Evolutionary conservation across 495 filamentous ascomycete genomes (phyloP).

Genomic region (Annulohypoxylon nitens): DNA sequence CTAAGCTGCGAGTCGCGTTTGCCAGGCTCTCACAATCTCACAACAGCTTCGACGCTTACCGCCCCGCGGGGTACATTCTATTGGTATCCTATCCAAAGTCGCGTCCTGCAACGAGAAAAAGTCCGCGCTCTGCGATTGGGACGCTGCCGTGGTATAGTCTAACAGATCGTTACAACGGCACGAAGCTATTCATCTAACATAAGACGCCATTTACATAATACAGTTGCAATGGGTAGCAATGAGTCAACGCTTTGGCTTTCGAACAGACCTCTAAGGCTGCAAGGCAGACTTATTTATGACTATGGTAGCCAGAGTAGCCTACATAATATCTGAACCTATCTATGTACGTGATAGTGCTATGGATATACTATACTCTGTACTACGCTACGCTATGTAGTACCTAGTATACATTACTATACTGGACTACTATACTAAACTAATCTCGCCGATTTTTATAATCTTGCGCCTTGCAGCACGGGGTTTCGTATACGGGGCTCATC

Average conservation of each 20-base stretch:
- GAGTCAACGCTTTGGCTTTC: conserved; percentile 1
- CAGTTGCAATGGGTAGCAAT: neutral
- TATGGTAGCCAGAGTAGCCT: neutral
- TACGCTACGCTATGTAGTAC: too few relatives aligned
- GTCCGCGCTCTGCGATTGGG: conserved; percentile 5
- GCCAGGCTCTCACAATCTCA: conserved; percentile 8
- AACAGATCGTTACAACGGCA: neutral
- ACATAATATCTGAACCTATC: neutral
- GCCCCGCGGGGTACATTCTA: conserved; percentile 42
- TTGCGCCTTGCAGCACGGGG: neutral
- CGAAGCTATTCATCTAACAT: conserved; percentile 1
- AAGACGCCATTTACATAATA: conserved; percentile 5
- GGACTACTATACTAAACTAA: conserved; percentile 10
- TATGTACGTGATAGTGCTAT: conserved; percentile 1
- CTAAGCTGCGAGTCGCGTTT: conserved; percentile 27
- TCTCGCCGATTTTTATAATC: neutral
- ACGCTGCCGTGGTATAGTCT: neutral
- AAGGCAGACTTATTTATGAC: neutral
- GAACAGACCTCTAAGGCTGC: neutral
- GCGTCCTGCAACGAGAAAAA: conserved; percentile 6
- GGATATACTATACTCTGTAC: neutral
- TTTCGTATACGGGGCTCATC: neutral
- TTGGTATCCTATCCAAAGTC: conserved; percentile 32
- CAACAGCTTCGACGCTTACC: conserved; percentile 22
- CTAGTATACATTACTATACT: too few relatives aligned